A percentile compares a stretch with the other conserved stretches of the same genome.
Conservation (phyloP, 2,329 filamentous ascomycete genomes). For the Talaromyces sp. region DNA sequence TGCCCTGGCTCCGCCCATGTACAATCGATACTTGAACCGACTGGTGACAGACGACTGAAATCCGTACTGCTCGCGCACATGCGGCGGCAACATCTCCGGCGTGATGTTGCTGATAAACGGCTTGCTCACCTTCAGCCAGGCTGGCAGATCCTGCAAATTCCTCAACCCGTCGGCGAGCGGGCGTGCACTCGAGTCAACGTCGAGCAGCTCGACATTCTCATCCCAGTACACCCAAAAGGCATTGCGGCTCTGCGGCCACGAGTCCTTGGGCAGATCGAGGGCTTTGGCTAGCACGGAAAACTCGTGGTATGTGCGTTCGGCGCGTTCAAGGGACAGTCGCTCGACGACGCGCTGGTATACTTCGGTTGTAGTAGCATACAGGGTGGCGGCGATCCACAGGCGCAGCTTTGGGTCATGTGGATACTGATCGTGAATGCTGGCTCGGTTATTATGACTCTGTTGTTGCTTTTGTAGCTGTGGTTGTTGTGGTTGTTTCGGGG, state of each 20-base stretch:
- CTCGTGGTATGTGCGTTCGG: constrained; percentile 26
- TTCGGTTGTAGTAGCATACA: constrained; percentile 32
- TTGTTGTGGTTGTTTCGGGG: neutral
- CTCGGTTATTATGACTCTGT: neutral
- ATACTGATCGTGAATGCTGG: constrained; percentile 10
- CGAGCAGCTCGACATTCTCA: constrained; percentile 21
- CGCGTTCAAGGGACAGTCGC: constrained; percentile 24
- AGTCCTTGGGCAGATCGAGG: constrained; percentile 21
- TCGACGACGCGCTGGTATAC: constrained; percentile 33
- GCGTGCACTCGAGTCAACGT: constrained; percentile 24
- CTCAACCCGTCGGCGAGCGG: constrained; percentile 24
- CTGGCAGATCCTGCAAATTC: constrained; percentile 20
- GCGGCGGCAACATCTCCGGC: constrained; percentile 30
- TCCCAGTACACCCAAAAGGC: constrained; percentile 35
- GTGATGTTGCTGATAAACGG: constrained; percentile 26
- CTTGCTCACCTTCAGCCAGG: constrained; percentile 25
- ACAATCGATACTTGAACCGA: constrained; percentile 22
- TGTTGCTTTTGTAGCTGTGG: constrained; percentile 12
- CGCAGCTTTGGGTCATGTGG: constrained; percentile 17
- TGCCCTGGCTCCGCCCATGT: constrained; percentile 27
- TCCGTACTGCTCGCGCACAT: constrained; percentile 27
- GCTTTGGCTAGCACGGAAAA: constrained; percentile 22
- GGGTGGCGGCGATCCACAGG: constrained; percentile 29
- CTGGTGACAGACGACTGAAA: constrained; percentile 23
- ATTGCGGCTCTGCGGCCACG: constrained; percentile 26